These are phyloP conservation scores for Talaromyces atroroseus DNA, from an alignment of 2,329 filamentous ascomycete genomes.

Conservation along the genomic window DNA sequence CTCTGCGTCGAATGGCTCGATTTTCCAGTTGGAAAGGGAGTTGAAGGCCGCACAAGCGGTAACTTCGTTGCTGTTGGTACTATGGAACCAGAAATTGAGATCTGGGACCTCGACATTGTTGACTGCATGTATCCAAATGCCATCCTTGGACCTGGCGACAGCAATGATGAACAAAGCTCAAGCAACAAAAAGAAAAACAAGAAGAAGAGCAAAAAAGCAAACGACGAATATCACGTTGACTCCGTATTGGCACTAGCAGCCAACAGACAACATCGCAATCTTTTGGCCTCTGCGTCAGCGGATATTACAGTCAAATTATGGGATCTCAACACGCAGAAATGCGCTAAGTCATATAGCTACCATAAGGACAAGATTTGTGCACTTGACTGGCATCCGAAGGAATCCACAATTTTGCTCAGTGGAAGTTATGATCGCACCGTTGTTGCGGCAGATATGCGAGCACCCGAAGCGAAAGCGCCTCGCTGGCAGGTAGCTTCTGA, in stretches of 20 bases:
- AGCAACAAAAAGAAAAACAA: constrained; percentile 80
- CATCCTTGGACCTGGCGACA: constrained; percentile 72
- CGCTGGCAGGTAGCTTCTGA: constrained; percentile 94
- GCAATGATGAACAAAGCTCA: constrained; percentile 41
- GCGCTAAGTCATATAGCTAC: constrained; percentile 90
- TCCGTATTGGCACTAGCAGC: constrained; percentile 85
- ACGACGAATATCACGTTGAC: constrained; percentile 90
- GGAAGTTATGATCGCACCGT: constrained; percentile 94
- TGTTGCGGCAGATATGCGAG: constrained; percentile 93
- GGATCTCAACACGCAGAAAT: constrained; percentile 88
- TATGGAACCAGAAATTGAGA: constrained; percentile 97
- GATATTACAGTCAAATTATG: constrained; percentile 97
- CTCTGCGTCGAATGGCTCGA: constrained; percentile 95
- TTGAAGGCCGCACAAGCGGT: constrained; percentile 61
- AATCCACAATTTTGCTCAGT: constrained; percentile 82
- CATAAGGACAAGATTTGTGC: constrained; percentile 98
- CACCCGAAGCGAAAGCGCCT: constrained; percentile 72
- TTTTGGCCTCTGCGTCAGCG: constrained; percentile 89
- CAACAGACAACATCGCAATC: constrained; percentile 88
- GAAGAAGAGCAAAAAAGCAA: constrained; percentile 67
- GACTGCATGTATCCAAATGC: constrained; percentile 98
- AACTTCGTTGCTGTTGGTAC: constrained; percentile 95
- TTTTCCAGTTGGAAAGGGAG: constrained; percentile 71
- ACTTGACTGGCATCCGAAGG: constrained; percentile 82
- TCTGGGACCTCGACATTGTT: constrained; percentile 94